Evolutionary conservation across 306 rosid species (phyloP).

Genomic region (Glycine latifolia): DNA sequence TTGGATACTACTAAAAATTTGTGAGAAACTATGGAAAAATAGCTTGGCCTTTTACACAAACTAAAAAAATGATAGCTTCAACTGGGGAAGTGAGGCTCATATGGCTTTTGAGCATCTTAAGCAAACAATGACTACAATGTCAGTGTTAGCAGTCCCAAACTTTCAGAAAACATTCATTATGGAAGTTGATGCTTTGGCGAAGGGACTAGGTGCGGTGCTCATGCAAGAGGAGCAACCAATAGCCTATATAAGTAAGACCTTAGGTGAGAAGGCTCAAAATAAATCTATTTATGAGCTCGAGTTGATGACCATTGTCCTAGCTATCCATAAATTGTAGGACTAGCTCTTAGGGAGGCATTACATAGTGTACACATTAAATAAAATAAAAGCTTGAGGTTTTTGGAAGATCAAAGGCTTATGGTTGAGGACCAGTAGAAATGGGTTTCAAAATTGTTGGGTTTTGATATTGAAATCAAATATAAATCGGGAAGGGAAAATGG

Average conservation of each 20-base stretch:
- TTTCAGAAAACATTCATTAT: too few species aligned
- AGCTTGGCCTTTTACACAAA: neutral
- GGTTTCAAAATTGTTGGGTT: neutral
- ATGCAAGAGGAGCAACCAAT: neutral
- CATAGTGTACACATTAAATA: neutral
- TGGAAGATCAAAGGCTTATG: neutral
- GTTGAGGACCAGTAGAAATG: neutral
- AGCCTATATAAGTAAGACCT: neutral
- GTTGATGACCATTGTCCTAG: neutral
- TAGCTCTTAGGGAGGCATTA: neutral
- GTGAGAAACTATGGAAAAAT: neutral
- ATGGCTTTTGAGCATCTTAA: too few species aligned
- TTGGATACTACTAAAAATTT: too few species aligned
- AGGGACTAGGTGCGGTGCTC: neutral
- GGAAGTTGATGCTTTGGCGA: too few species aligned
- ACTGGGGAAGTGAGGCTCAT: neutral
- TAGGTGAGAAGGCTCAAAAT: neutral
- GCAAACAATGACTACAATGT: too few species aligned
- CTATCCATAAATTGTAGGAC: neutral
- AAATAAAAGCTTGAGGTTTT: neutral
- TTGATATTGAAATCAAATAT: neutral
- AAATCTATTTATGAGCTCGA: neutral
- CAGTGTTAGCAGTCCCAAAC: too few species aligned
- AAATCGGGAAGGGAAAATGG: neutral
- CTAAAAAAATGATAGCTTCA: neutral